Evolutionary conservation across 2,329 filamentous ascomycete genomes (phyloP).

Genomic region (Ciborinia camelliae): DNA sequence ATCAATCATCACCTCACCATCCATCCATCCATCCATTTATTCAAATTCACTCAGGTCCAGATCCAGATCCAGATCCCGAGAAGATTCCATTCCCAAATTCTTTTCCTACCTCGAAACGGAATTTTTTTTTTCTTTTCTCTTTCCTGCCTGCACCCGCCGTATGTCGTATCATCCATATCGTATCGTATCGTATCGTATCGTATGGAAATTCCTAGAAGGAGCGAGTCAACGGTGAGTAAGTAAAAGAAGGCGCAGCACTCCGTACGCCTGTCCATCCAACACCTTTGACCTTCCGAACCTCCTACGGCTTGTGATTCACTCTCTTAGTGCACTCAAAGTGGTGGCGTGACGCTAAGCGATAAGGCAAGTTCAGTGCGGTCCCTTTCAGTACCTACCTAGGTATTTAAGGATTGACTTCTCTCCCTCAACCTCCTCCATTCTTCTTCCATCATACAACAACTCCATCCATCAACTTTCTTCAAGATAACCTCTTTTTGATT

Average conservation of each 20-base stretch:
- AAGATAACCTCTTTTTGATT: conserved; percentile 6
- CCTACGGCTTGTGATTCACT: conserved; percentile 1
- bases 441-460: conserved; percentile 14
- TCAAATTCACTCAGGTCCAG: conserved; percentile 6
- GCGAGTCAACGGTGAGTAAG: not conserved
- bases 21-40: not conserved
- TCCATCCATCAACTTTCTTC: conserved; percentile 11
- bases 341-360: conserved; percentile 20
- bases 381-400: not conserved
- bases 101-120: not conserved
- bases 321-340: not conserved
- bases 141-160: no score
- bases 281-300: not conserved
- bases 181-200: not conserved
- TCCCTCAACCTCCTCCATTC: conserved; percentile 26
- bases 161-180: no score
- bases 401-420: conserved; percentile 24
- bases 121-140: no score
- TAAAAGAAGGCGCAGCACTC: conserved; percentile 10
- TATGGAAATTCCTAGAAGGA: conserved; percentile 6
- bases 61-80: conserved; percentile 10
- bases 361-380: conserved; percentile 7
- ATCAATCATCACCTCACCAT: no score
- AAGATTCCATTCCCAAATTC: not conserved
- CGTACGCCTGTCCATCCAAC: no score